A percentile compares a stretch with the other conserved stretches of the same genome.
Evolutionary conservation across 1,139 yeast genomes (phyloP).

Genomic region (Candida buenavistaensis): DNA sequence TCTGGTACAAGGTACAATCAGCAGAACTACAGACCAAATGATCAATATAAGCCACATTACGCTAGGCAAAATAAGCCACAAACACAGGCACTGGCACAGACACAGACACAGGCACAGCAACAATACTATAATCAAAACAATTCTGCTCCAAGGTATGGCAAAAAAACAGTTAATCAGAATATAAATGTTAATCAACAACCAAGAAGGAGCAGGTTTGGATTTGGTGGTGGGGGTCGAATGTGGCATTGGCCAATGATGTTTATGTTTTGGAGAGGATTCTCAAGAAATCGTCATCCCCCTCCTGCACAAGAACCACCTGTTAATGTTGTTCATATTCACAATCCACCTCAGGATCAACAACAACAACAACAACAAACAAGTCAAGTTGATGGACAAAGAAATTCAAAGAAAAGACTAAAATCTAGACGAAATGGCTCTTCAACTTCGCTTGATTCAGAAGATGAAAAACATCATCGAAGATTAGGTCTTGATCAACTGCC

Average conservation of each 20-base stretch:
- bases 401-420: no score
- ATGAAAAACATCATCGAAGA: background rate
- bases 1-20: background rate
- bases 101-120: background rate
- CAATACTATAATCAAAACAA: background rate
- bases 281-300: conserved; percentile 9
- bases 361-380: no score
- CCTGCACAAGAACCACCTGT: conserved; percentile 8
- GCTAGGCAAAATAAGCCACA: no score
- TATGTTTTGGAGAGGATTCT: conserved; percentile 13
- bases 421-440: no score
- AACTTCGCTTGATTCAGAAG: no score
- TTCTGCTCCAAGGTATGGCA: conserved; percentile 2
- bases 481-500: background rate
- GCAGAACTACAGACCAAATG: no score
- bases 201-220: conserved; percentile 5
- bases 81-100: no score
- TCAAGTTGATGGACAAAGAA: no score
- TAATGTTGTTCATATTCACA: conserved; percentile 9
- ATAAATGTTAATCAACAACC: conserved; percentile 10
- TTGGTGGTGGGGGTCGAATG: conserved; percentile 8
- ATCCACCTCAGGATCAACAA: conserved; percentile 7
- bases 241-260: conserved; percentile 14
- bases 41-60: no score
- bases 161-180: conserved; percentile 8